phyloP scores from a whole-genome alignment of 352 stramenopile genomes.

The Halophytophthora polymorphica region DNA sequence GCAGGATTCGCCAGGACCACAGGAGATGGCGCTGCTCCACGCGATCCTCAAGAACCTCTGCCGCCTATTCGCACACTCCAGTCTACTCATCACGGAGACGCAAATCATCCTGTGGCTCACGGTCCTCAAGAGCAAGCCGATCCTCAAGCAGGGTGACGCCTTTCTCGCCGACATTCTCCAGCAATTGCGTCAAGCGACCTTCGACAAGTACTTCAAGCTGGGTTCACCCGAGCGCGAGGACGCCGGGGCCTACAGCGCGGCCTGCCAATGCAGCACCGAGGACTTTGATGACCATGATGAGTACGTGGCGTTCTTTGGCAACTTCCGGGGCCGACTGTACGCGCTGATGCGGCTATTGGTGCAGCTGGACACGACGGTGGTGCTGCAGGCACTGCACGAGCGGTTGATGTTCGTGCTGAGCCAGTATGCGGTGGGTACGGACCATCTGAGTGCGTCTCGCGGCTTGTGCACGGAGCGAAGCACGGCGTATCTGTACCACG shows the following conservation, averaged over 20 bases:
- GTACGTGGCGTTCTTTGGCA: conserved; percentile 72
- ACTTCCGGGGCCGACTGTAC: conserved; percentile 78
- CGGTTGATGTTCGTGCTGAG: conserved; percentile 52
- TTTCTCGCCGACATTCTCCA: conserved; percentile 37
- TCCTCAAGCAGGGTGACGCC: conserved; percentile 44
- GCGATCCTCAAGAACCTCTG: conserved; percentile 46
- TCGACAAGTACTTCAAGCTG: conserved; percentile 83
- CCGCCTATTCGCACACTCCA: conserved; percentile 62
- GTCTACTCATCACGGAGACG: conserved; percentile 61
- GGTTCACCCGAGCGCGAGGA: conserved; percentile 57
- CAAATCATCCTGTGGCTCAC: conserved; percentile 76
- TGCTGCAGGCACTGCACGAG: conserved; percentile 59
- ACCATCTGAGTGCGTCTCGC: conserved; percentile 44
- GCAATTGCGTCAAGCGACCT: conserved; percentile 54
- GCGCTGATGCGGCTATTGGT: conserved; percentile 68
- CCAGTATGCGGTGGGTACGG: conserved; percentile 39
- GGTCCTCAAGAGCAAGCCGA: conserved; percentile 63
- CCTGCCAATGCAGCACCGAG: conserved; percentile 40
- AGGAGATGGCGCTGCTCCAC: conserved; percentile 49
- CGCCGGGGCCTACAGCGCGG: conserved; percentile 21
- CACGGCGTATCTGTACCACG: conserved; percentile 71
- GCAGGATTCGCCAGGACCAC: conserved; percentile 27
- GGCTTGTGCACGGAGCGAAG: conserved; percentile 58
- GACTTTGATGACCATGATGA: conserved; percentile 78
- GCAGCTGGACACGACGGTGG: conserved; percentile 41